Evolutionary conservation across 2,329 filamentous ascomycete species (phyloP), one percentile per base, ranked within the genome.

Genomic region (Colletotrichum gigasporum): DNA sequence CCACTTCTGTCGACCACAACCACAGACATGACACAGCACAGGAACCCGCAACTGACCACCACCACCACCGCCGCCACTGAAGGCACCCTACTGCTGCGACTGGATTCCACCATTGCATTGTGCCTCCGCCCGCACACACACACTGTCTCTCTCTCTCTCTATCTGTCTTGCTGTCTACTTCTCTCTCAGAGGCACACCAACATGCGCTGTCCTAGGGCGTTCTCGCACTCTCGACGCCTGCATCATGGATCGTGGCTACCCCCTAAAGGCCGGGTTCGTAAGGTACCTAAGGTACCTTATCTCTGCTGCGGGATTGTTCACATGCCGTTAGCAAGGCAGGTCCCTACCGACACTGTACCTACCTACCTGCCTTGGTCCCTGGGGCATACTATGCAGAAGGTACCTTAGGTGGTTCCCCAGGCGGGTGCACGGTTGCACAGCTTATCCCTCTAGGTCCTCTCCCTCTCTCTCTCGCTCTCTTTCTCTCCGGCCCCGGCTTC

Each of bases 381-480:
- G n/a, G n/a, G n/a, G n/a, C n/a, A n/a, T n/a, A n/a, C n/a, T n/a
- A n/a, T n/a, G n/a, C n/a, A n/a, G n/a, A n/a, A n/a, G n/a, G n/a
- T n/a, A n/a, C n/a, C n/a, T n/a, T n/a, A n/a, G n/a, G n/a, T n/a
- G n/a, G n/a, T n/a, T 24, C 60, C 34, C 57, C 35, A 63, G 42
- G 47, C 53, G 26, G 44, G 57, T 65, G 65, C 63, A 66, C 65
- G 65, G 63, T 58, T 66, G 45, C 51, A 67, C 47, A 56, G 56
- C 55, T 65, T 60, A 63, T 65, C 42, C 42, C 44, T 58, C 34
- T 16, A 42, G 9, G 28, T 34, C 20, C 24, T 47, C 45, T 50
- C 45, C 45, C 45, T 50, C 18, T 50, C 24, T 50, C 41, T 20
- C 51, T 45, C 41, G 48, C 22, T 48, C 20, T 48, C 41, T 48